Conservation (phyloP, 805 yeast genomes). For the Candida railenensis region DNA sequence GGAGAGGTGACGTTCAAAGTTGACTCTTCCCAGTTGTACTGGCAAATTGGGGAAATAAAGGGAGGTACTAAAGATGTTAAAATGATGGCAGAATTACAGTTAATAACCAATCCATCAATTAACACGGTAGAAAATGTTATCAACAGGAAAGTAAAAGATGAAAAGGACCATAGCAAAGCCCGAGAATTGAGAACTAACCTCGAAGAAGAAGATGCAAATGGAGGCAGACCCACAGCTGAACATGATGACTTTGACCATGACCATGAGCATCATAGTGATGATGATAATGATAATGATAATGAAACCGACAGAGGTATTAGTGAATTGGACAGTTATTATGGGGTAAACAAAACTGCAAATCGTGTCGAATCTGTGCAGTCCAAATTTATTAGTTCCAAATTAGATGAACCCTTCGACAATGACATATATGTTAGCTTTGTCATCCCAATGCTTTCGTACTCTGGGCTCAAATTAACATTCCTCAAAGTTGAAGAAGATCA, state of each 20-base stretch:
- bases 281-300: slow-evolving; percentile 2
- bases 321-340: slow-evolving; percentile 31
- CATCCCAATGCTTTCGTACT: slow-evolving; percentile 53
- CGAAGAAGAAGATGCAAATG: not conserved
- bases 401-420: slow-evolving; percentile 12
- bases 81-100: slow-evolving; percentile 55
- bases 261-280: not conserved
- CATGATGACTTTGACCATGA: not conserved
- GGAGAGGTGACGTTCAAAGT: slow-evolving; percentile 75
- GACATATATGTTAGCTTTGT: slow-evolving; percentile 29
- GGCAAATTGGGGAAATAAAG: slow-evolving; percentile 68
- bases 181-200: not conserved
- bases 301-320: slow-evolving; percentile 27
- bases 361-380: not conserved
- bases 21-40: slow-evolving; percentile 64
- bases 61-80: slow-evolving; percentile 52
- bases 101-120: slow-evolving; percentile 9
- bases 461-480: slow-evolving; percentile 67
- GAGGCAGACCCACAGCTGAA: not conserved
- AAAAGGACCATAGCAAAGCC: not conserved
- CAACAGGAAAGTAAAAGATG: not conserved
- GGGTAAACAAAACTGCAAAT: slow-evolving; percentile 31
- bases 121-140: not conserved
- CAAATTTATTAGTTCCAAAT: not conserved
- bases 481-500: slow-evolving; percentile 64